phyloP scores from a whole-genome alignment of 176 grass and related monocot species.

The Urochloa ruziziensis region DNA sequence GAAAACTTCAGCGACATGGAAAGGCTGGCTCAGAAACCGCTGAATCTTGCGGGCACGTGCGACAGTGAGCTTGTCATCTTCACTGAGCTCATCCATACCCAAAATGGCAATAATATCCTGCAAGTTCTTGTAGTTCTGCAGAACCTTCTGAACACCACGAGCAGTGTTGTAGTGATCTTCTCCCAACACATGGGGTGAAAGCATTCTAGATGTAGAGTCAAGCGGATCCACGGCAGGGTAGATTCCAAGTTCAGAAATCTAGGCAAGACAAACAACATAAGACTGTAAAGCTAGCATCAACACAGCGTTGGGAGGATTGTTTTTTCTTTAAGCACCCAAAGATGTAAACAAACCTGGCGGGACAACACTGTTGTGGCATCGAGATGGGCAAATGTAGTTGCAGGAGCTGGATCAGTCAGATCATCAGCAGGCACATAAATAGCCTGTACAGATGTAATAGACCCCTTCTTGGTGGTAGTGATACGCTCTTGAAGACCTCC shows the following conservation, averaged over 20 bases:
- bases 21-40: conserved; percentile 90
- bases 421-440: conserved; percentile 99
- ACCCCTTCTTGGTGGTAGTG: conserved; percentile 93
- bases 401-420: conserved; percentile 95
- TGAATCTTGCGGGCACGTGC: conserved; percentile 97
- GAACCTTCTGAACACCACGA: conserved; percentile 98
- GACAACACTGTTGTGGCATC: conserved; percentile 95
- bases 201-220: conserved; percentile 96
- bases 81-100: conserved; percentile 98
- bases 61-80: conserved; percentile 86
- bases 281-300: not conserved
- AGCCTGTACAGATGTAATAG: conserved; percentile 95
- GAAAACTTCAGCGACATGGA: conserved; percentile 99
- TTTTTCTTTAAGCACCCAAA: not conserved
- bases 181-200: conserved; percentile 86
- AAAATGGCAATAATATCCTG: conserved; percentile 99
- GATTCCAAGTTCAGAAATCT: conserved; percentile 96
- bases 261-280: not conserved
- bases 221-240: conserved; percentile 90
- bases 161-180: conserved; percentile 91
- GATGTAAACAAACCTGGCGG: conserved; percentile 53
- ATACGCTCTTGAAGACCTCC: conserved; percentile 94
- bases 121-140: conserved; percentile 98
- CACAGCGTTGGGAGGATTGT: not conserved
- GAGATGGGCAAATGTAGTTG: conserved; percentile 96